Conservation (phyloP, 2,329 filamentous ascomycete species). For the Diplocarpon mali region DNA sequence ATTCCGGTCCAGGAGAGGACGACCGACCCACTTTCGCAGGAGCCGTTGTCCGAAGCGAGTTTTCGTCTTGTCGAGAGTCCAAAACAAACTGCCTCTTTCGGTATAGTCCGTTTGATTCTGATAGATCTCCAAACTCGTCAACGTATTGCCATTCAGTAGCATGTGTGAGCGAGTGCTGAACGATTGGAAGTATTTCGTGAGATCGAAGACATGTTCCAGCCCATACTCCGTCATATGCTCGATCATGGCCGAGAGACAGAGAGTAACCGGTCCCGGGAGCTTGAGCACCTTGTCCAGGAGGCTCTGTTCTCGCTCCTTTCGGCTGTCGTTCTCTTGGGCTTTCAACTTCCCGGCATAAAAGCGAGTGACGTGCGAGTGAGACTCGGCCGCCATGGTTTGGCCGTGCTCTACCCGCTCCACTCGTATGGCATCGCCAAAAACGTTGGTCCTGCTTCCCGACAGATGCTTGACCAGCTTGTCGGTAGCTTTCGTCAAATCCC, state of each 20-base stretch:
- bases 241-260: constrained; percentile 95
- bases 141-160: constrained; percentile 87
- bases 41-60: constrained; percentile 83
- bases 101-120: constrained; percentile 84
- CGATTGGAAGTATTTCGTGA: constrained; percentile 94
- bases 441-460: constrained; percentile 78
- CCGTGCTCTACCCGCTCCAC: constrained; percentile 67
- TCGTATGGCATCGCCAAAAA: constrained; percentile 82
- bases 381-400: constrained; percentile 73
- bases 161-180: constrained; percentile 93
- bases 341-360: constrained; percentile 88
- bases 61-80: constrained; percentile 85
- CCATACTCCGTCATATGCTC: constrained; percentile 85
- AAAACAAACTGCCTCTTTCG: constrained; percentile 82
- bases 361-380: constrained; percentile 78
- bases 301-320: constrained; percentile 44
- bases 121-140: constrained; percentile 91
- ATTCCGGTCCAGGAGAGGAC: constrained; percentile 68
- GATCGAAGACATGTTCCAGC: constrained; percentile 85
- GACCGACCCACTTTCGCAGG: constrained; percentile 88
- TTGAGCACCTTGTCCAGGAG: constrained; percentile 79
- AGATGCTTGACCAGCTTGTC: constrained; percentile 88
- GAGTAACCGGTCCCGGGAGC: constrained; percentile 73
- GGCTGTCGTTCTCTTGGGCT: constrained; percentile 36
- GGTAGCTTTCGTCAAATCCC: constrained; percentile 78